phyloP scores from a whole-genome alignment of 1,139 yeast genomes.

The Geotrichum cucujoidarum region DNA sequence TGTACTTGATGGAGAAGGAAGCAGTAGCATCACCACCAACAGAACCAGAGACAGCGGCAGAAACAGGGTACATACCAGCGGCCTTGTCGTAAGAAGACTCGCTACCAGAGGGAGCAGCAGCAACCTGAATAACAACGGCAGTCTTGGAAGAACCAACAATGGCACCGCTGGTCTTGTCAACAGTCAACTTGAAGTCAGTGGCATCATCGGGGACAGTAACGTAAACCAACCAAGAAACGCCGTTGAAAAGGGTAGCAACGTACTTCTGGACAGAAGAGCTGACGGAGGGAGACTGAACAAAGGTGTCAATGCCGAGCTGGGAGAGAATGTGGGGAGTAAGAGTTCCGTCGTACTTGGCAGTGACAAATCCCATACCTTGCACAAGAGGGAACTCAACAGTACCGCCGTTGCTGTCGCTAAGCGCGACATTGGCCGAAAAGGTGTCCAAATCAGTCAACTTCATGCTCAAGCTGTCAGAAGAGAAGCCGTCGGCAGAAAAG shows the following conservation, averaged over 20 bases:
- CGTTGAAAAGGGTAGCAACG: conserved; percentile 42
- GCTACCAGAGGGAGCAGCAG: conserved; percentile 42
- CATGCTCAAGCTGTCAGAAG: conserved; percentile 47
- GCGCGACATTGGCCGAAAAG: conserved; percentile 49
- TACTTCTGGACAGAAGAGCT: conserved; percentile 38
- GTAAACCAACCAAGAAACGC: conserved; percentile 56
- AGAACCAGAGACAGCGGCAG: conserved; percentile 30
- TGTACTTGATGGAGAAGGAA: conserved; percentile 46
- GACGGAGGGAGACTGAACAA: conserved; percentile 31
- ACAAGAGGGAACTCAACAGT: conserved; percentile 42
- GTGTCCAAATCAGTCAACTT: conserved; percentile 45
- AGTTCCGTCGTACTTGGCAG: conserved; percentile 56
- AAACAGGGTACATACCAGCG: conserved; percentile 55
- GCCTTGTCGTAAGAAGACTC: conserved; percentile 42
- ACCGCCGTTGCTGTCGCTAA: conserved; percentile 16
- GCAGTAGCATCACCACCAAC: conserved; percentile 29
- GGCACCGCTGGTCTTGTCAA: conserved; percentile 43
- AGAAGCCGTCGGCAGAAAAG: conserved; percentile 34
- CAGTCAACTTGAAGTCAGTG: conserved; percentile 42
- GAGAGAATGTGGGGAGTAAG: conserved; percentile 53
- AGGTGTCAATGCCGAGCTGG: conserved; percentile 48
- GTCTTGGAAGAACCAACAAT: conserved; percentile 35
- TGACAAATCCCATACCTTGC: conserved; percentile 77
- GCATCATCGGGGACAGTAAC: conserved; percentile 45
- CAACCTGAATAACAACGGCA: conserved; percentile 58